These are phyloP conservation scores for Yamadazyma trypodendri DNA, from an alignment of 1,139 yeast genomes.

Conservation along the genomic window DNA sequence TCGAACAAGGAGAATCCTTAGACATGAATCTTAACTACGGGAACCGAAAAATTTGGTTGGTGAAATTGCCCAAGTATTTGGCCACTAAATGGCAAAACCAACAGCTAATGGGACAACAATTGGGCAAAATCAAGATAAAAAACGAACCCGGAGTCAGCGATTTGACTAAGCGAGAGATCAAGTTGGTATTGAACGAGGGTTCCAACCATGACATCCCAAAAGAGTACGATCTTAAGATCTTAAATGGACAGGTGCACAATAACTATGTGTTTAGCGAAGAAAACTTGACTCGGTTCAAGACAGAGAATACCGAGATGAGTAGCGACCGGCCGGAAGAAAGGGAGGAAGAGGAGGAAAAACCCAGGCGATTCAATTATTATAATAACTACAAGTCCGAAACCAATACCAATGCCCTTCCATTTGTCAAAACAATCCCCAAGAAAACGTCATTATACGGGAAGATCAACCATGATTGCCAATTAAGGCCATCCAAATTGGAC, in stretches of 20 bases:
- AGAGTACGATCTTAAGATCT: slow-evolving; percentile 76
- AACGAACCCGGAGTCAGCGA: slow-evolving; percentile 33
- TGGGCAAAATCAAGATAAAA: slow-evolving; percentile 79
- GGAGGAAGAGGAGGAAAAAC: slow-evolving; percentile 17
- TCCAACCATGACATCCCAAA: slow-evolving; percentile 60
- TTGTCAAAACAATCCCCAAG: slow-evolving; percentile 79
- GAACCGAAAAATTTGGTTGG: slow-evolving; percentile 82
- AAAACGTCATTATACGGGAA: slow-evolving; percentile 85
- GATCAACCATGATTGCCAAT: slow-evolving; percentile 88
- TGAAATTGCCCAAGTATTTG: slow-evolving; percentile 82
- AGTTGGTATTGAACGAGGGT: slow-evolving; percentile 51
- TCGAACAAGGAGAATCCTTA: slow-evolving; percentile 57
- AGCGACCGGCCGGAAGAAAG: slow-evolving; percentile 16
- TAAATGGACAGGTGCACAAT: slow-evolving; percentile 77
- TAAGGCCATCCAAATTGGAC: slow-evolving; percentile 75
- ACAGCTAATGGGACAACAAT: slow-evolving; percentile 63
- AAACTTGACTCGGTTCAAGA: slow-evolving; percentile 68
- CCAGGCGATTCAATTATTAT: slow-evolving; percentile 13
- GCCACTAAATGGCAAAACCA: slow-evolving; percentile 79
- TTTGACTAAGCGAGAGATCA: slow-evolving; percentile 48
- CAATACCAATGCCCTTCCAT: slow-evolving; percentile 57
- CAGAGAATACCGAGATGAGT: slow-evolving; percentile 27
- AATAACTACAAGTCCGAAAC: slow-evolving; percentile 6
- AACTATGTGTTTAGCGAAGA: slow-evolving; percentile 91
- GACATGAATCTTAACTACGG: slow-evolving; percentile 58